A percentile compares a stretch with the other conserved stretches of the same genome.
Evolutionary conservation across 768 basidiomycete species (phyloP).

Genomic region (Trametes cingulata): DNA sequence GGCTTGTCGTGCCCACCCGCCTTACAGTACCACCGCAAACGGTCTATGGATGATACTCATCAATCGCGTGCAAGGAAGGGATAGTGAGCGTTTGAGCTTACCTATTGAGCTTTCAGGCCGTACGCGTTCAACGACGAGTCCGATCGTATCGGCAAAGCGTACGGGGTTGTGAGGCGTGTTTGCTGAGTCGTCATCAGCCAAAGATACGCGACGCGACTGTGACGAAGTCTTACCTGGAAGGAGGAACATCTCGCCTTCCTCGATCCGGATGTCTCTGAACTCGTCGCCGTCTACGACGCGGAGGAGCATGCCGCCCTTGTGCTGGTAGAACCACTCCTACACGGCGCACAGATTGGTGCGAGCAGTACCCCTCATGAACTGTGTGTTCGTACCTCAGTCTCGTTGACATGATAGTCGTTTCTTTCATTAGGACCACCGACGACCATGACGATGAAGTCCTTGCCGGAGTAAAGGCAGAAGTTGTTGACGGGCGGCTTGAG

Average conservation of each 20-base stretch:
- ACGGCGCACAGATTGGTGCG: not conserved
- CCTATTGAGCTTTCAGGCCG: constrained; percentile 77
- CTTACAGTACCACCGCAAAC: constrained; percentile 90
- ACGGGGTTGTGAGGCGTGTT: constrained; percentile 98
- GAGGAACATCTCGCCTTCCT: constrained; percentile 96
- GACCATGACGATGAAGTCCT: constrained; percentile 93
- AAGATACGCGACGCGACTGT: not conserved
- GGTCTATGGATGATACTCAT: constrained; percentile 61
- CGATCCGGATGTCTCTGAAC: constrained; percentile 86
- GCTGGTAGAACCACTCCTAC: constrained; percentile 98
- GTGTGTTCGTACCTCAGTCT: constrained; percentile 70
- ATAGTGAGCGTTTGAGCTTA: constrained; percentile 34
- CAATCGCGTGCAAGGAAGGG: no score
- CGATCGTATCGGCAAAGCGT: constrained; percentile 86
- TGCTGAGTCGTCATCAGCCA: constrained; percentile 43
- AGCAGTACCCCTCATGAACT: not conserved
- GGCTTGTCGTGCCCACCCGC: constrained; percentile 59
- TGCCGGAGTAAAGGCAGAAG: constrained; percentile 78
- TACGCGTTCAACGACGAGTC: constrained; percentile 86
- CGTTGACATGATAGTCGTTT: constrained; percentile 93
- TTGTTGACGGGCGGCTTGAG: constrained; percentile 94
- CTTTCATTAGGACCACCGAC: constrained; percentile 95
- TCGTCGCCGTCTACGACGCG: constrained; percentile 78
- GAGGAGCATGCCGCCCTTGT: constrained; percentile 91
- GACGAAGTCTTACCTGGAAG: constrained; percentile 66